Percentiles rank a stretch among this genome's conserved stretches.
These are phyloP conservation scores for Excoecaria agallocha DNA, from an alignment of 345 rosid genomes.

Conservation along the genomic window DNA sequence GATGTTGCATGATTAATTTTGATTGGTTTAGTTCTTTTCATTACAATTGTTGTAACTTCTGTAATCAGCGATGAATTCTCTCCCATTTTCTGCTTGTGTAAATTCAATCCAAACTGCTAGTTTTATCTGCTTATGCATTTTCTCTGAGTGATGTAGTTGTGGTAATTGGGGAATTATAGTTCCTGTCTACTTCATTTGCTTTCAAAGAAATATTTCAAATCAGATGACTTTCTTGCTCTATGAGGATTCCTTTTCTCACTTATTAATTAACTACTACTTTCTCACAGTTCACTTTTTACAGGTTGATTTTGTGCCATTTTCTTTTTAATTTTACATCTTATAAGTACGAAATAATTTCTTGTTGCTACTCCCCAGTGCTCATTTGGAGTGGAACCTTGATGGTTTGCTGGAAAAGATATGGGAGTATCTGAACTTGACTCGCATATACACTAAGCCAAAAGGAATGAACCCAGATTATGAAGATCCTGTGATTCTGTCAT, in stretches of 20 bases:
- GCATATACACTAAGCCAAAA: conserved; percentile 92
- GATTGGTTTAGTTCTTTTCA: background rate
- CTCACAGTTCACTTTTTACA: background rate
- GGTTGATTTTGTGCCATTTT: background rate
- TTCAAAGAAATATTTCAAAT: background rate
- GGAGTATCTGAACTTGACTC: conserved; percentile 89
- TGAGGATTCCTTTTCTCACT: background rate
- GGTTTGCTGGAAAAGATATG: conserved; percentile 88
- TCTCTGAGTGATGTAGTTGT: background rate
- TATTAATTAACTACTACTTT: background rate
- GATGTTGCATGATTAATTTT: background rate
- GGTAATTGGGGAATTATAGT: background rate
- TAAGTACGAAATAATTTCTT: background rate
- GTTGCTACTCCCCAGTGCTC: conserved; percentile 54
- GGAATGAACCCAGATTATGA: conserved; percentile 98
- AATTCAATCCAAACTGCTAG: background rate
- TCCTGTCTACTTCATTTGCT: background rate
- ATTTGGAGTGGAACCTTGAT: conserved; percentile 96
- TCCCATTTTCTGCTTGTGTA: background rate
- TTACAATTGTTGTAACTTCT: background rate
- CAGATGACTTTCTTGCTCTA: background rate
- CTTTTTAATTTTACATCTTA: background rate
- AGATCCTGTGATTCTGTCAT: conserved; percentile 90
- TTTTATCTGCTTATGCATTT: background rate
- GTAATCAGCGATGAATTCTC: background rate